Evolutionary conservation across 1,284 basidiomycete species (phyloP), one percentile per base, ranked within the genome.

Genomic region (Microbotryum violaceum): DNA sequence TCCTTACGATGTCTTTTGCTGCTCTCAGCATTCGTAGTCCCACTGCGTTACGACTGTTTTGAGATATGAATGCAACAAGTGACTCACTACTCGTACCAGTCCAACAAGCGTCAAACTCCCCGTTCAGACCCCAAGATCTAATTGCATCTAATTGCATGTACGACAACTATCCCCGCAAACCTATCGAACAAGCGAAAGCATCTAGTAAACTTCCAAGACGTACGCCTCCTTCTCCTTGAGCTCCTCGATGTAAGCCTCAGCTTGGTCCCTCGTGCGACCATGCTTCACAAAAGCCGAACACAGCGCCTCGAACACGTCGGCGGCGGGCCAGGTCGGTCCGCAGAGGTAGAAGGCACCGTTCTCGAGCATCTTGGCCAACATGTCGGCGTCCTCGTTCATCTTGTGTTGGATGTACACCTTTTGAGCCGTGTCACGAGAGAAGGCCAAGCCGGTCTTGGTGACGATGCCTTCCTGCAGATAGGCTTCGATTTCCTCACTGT

Each of bases 381-480:
- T 78, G 70, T 84, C 81, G 49, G 87, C 87, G 75, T 98, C 91
- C 74, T 94, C 86, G 61, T 85, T 79, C 88, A 98, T 98, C 82
- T 91, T 93, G 81, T 98, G 89, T 77, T 98, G 94, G 74, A 98
- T 98, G 78, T 98, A 98, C 53, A 96, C 86, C 78, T 98, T 98
- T 75, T 86, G 71, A 60, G 83, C 83, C 6, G 86, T 84, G 76
- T 98, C 96, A 70, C 96, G 87, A 51, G 94, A 97, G 82, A 98
- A 98, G 27, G 96, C 96, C 54, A 98, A 82, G 27, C 96, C 93
- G 31, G 91, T 86, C 71, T 86, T 86, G 42, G 89, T 85, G 76
- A 97, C 87, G 65, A 93, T 80, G 54, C 87, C 85, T 70, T 91
- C 89, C 16, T 83, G 79, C 60, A 96, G 84, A 74, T 81, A 82